phyloP scores from a whole-genome alignment of 192 early-diverging fungal species.

The Pilobolus umbonatus region DNA sequence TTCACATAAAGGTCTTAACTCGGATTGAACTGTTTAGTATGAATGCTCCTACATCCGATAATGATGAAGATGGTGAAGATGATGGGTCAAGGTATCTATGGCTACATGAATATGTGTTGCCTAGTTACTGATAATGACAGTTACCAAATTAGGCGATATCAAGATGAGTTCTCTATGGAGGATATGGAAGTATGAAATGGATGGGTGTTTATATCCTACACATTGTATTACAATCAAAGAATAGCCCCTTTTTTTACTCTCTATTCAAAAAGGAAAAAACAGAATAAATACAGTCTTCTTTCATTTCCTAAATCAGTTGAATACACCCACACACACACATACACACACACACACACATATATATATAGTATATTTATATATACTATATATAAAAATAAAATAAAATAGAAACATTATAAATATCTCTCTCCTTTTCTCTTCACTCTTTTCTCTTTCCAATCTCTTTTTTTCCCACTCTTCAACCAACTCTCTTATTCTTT shows the following conservation, averaged over 20 bases:
- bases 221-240: too few relatives aligned
- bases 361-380: neutral
- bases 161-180: conserved; percentile 65
- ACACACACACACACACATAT: neutral
- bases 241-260: too few relatives aligned
- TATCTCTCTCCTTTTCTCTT: conserved; percentile 10
- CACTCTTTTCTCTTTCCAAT: neutral
- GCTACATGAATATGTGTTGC: neutral
- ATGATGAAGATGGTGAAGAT: conserved; percentile 38
- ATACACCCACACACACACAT: neutral
- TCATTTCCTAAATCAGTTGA: too few relatives aligned
- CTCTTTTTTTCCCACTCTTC: conserved; percentile 1
- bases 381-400: neutral
- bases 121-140: conserved; percentile 4
- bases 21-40: conserved; percentile 41
- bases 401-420: neutral
- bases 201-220: neutral
- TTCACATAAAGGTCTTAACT: neutral
- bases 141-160: conserved; percentile 36
- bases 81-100: conserved; percentile 26
- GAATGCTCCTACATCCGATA: conserved; percentile 51
- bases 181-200: conserved; percentile 45
- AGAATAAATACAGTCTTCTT: too few relatives aligned
- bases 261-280: too few relatives aligned
- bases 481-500: neutral